These are phyloP conservation scores for Clonostachys solani DNA, from an alignment of 2,329 filamentous ascomycete genomes.

Conservation along the genomic window DNA sequence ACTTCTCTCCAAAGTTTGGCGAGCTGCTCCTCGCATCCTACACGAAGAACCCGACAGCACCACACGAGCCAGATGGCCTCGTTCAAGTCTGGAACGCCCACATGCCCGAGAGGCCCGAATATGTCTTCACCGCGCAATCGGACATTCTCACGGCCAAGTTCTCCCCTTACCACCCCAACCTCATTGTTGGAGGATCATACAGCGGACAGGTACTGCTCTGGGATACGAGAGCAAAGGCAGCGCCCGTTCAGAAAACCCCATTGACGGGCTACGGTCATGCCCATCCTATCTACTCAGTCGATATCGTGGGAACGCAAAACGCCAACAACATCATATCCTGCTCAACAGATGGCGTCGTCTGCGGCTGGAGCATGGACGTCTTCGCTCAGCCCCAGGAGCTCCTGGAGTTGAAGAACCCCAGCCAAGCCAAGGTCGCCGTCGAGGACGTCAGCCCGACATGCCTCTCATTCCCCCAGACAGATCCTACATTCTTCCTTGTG, in stretches of 20 bases:
- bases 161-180: constrained; percentile 95
- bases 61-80: constrained; percentile 88
- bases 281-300: constrained; percentile 91
- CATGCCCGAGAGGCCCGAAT: constrained; percentile 90
- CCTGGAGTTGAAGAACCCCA: constrained; percentile 80
- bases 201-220: constrained; percentile 94
- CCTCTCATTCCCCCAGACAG: constrained; percentile 89
- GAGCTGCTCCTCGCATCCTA: constrained; percentile 92
- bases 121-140: constrained; percentile 92
- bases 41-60: constrained; percentile 93
- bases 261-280: constrained; percentile 93
- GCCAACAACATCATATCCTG: constrained; percentile 98
- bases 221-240: constrained; percentile 88
- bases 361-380: constrained; percentile 97
- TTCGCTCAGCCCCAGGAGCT: constrained; percentile 94
- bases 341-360: constrained; percentile 94
- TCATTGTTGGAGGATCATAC: constrained; percentile 94
- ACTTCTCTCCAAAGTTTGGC: constrained; percentile 93
- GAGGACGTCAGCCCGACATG: constrained; percentile 94
- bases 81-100: constrained; percentile 97
- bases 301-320: constrained; percentile 96
- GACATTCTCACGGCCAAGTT: constrained; percentile 95
- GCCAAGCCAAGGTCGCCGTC: constrained; percentile 69
- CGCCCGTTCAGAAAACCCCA: constrained; percentile 92
- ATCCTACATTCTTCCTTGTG: constrained; percentile 96